Conservation (phyloP, 1,284 basidiomycete genomes). For the Ganoderma boninense region DNA sequence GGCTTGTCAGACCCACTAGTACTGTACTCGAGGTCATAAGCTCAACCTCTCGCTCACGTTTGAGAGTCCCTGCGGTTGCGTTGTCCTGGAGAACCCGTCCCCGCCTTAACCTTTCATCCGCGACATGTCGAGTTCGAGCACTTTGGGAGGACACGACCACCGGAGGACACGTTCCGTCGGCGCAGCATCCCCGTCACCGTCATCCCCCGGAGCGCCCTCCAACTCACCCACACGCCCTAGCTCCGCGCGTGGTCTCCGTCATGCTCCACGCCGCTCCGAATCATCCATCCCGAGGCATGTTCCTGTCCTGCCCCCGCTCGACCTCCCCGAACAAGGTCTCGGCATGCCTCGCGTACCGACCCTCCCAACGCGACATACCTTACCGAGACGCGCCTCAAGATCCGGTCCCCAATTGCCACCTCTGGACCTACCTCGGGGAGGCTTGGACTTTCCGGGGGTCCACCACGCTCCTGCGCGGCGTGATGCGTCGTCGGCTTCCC, state of each 20-base stretch:
- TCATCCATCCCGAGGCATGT: slow-evolving; percentile 4
- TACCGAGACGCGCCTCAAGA: neutral
- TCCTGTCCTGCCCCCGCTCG: slow-evolving; percentile 8
- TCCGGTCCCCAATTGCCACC: neutral
- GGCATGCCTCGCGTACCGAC: slow-evolving; percentile 1
- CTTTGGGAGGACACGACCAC: slow-evolving; percentile 12
- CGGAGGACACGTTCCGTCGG: slow-evolving; percentile 27
- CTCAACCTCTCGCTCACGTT: neutral
- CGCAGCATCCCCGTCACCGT: slow-evolving; percentile 4
- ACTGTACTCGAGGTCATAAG: neutral
- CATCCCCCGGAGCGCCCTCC: slow-evolving; percentile 1
- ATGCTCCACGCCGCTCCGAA: slow-evolving; percentile 17
- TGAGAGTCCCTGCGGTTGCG: neutral
- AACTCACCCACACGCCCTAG: neutral
- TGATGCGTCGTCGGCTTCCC: neutral
- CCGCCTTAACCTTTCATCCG: neutral
- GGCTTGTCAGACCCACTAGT: neutral
- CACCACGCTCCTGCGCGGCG: slow-evolving; percentile 2
- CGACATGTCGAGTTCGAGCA: neutral
- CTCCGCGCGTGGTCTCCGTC: slow-evolving; percentile 12
- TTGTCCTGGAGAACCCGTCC: neutral
- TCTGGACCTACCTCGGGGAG: slow-evolving; percentile 14
- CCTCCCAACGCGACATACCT: slow-evolving; percentile 1
- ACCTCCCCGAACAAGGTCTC: neutral
- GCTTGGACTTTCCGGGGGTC: slow-evolving; percentile 3